phyloP scores from a whole-genome alignment of 805 yeast species.

The Teunomyces cretensis region DNA sequence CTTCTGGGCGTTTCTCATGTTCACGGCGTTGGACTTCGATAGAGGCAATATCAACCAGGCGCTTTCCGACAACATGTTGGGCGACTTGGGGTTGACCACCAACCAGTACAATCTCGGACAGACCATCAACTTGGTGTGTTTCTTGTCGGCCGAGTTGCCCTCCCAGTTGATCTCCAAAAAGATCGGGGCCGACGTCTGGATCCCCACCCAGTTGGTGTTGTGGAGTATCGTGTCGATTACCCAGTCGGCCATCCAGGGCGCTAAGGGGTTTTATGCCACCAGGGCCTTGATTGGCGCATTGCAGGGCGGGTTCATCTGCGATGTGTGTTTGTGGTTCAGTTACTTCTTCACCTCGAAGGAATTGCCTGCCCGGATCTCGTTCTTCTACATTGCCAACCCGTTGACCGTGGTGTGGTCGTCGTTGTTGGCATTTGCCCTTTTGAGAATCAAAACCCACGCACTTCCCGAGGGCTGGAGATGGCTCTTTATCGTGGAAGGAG shows the following conservation, averaged over 20 bases:
- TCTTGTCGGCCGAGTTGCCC: constrained; percentile 24
- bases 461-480: constrained; percentile 62
- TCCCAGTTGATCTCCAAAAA: constrained; percentile 25
- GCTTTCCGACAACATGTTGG: constrained; percentile 20
- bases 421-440: constrained; percentile 51
- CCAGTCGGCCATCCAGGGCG: constrained; percentile 17
- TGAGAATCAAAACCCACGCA: constrained; percentile 45
- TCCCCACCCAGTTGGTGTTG: constrained; percentile 22
- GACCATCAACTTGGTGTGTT: constrained; percentile 20
- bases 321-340: constrained; percentile 59
- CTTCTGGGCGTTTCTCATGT: constrained; percentile 22
- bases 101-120: constrained; percentile 24
- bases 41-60: constrained; percentile 26
- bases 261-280: constrained; percentile 20
- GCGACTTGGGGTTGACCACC: constrained; percentile 21
- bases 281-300: constrained; percentile 23
- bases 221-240: constrained; percentile 25
- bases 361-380: constrained; percentile 55
- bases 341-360: constrained; percentile 64
- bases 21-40: constrained; percentile 24
- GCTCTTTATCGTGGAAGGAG: constrained; percentile 65
- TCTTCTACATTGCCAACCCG: constrained; percentile 59
- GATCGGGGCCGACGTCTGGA: constrained; percentile 25
- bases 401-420: constrained; percentile 47
- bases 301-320: constrained; percentile 50